Evolutionary conservation across 2,329 filamentous ascomycete species (phyloP), one percentile per base, ranked within the genome.

Genomic region (Exophiala lecanii-corni): DNA sequence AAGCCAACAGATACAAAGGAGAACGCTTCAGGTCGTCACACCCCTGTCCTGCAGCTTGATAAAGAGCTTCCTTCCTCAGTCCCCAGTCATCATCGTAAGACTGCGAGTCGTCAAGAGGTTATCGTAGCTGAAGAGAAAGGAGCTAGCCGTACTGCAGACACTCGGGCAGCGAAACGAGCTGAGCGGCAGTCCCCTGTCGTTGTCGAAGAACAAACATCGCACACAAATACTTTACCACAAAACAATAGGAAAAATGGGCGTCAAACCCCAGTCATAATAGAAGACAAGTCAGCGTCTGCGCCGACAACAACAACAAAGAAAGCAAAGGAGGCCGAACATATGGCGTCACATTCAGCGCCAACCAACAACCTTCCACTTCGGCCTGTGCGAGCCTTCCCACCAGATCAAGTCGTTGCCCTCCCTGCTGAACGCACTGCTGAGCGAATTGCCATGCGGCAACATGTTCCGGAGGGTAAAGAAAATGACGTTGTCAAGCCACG

Each of bases 381-480:
- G 12, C 32, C 41, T n/a, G 41, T 44, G 21, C 43, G 16, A 15
- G 13, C 36, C 1, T 35, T 42, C 28, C 21, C 41, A 16, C 36
- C 37, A 18, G 39, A 45, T 10, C 35, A 39, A 6, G 35, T 42
- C 4, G 21, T 17, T n/a, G 13, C 20, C 16, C 34, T 26, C 12
- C 28, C 34, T 19, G 17, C 43, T 26, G 47, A 43, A 25, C 30
- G 13, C 32, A 5, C 35, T 13, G 15, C 9, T 28, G 39, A 47
- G 12, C 42, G 31, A 21, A 23, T 5, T 13, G 38, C 35, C 9
- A 28, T 15, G 12, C 25, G 30, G 21, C 38, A 39, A 39, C 35
- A 43, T 35, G 35, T 45, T 32, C 28, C 44, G 3, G 49, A 48
- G 7, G 51, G 46, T 33, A 51, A 54, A 47, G 51, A 54, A 36